Evolutionary conservation across 768 basidiomycete species (phyloP).

Genomic region (Mycena capillaripes): DNA sequence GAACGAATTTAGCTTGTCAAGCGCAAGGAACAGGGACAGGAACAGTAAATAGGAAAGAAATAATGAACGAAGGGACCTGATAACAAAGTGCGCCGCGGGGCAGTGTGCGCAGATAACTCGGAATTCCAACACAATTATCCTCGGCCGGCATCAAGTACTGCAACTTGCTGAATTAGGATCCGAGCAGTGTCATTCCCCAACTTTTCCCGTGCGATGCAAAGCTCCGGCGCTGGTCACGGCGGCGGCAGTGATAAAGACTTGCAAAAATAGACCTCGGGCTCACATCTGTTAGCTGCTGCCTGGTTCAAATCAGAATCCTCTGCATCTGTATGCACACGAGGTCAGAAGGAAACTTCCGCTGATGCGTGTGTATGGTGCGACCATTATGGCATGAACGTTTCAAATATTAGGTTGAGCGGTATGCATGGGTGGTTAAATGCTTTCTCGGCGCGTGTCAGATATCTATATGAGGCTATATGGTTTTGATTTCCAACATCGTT

Average conservation of each 20-base stretch:
- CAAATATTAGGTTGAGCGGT: slow-evolving; percentile 14
- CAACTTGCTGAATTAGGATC: slow-evolving; percentile 19
- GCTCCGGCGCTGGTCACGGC: background rate
- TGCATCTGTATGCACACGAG: slow-evolving; percentile 23
- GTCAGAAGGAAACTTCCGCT: slow-evolving; percentile 14
- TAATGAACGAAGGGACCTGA: no score
- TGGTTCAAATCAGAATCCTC: slow-evolving; percentile 18
- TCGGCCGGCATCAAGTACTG: slow-evolving; percentile 16
- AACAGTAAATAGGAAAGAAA: no score
- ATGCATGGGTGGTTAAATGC: slow-evolving; percentile 21
- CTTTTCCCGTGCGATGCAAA: slow-evolving; percentile 17
- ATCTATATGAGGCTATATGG: slow-evolving; percentile 15
- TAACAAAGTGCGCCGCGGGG: no score
- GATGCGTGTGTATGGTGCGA: slow-evolving; percentile 16
- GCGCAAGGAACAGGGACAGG: no score
- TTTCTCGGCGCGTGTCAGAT: slow-evolving; percentile 5
- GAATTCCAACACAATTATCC: slow-evolving; percentile 7
- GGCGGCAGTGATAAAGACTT: slow-evolving; percentile 15
- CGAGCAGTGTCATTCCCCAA: slow-evolving; percentile 14
- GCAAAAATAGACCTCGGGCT: slow-evolving; percentile 24
- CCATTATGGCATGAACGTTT: slow-evolving; percentile 18
- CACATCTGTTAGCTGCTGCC: slow-evolving; percentile 15
- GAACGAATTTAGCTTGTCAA: no score
- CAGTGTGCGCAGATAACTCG: no score
- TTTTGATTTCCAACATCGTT: slow-evolving; percentile 5